A percentile compares a stretch with the other conserved stretches of the same genome.
phyloP scores from a whole-genome alignment of 257 asterid genomes.

The Solanum rostratum region DNA sequence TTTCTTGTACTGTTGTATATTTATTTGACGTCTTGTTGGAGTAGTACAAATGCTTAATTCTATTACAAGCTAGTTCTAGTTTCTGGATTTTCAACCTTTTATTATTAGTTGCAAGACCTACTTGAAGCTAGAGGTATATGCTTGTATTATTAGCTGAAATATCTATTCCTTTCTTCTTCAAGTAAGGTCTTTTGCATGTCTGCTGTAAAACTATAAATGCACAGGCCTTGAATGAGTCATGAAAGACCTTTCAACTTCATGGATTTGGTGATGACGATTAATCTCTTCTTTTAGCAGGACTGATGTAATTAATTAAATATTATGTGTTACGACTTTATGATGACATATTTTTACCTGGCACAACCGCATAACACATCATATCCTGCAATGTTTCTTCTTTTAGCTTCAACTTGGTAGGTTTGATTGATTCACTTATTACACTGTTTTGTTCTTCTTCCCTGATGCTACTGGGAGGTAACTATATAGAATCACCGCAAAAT shows the following conservation, averaged over 20 bases:
- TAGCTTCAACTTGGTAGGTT: background rate
- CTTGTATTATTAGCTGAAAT: background rate
- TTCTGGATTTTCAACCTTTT: background rate
- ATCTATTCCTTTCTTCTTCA: background rate
- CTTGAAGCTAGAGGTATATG: background rate
- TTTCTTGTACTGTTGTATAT: background rate
- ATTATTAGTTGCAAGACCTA: background rate
- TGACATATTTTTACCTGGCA: background rate
- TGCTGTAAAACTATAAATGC: background rate
- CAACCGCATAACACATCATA: background rate
- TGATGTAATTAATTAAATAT: background rate
- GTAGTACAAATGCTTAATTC: background rate
- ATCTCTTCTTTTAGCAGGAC: background rate
- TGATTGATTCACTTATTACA: background rate
- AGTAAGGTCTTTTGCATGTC: background rate
- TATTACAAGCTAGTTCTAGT: background rate
- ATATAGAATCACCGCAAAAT: background rate
- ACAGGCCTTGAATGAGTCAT: background rate
- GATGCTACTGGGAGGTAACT: background rate
- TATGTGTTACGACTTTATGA: background rate
- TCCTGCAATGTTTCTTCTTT: background rate
- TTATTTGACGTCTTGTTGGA: background rate
- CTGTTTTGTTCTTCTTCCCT: background rate
- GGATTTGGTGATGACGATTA: background rate
- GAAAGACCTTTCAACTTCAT: background rate